Percentiles rank a stretch among this genome's conserved stretches.
These are phyloP conservation scores for Nannochloropsis oceanica DNA, from an alignment of 108 stramenopile genomes.

Conservation along the genomic window DNA sequence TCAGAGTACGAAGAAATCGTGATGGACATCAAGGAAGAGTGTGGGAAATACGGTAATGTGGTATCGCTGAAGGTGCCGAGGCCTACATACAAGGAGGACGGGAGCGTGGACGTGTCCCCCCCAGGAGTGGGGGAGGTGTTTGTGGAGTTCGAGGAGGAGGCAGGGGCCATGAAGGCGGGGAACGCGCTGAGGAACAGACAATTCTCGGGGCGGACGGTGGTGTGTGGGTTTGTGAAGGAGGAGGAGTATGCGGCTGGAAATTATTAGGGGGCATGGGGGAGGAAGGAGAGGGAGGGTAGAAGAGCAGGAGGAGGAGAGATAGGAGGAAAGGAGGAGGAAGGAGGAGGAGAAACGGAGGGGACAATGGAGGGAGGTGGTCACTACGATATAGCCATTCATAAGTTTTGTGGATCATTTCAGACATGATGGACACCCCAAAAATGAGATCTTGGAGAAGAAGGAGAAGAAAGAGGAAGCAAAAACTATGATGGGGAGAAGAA, in stretches of 20 bases:
- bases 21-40: conserved; percentile 72
- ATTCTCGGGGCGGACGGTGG: background rate
- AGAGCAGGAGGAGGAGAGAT: too few relatives aligned
- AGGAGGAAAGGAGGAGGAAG: too few relatives aligned
- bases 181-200: background rate
- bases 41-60: conserved; percentile 36
- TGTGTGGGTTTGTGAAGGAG: background rate
- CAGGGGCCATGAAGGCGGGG: background rate
- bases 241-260: background rate
- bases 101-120: background rate
- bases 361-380: too few relatives aligned
- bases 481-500: too few relatives aligned
- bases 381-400: too few relatives aligned
- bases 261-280: background rate
- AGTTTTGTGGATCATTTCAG: too few relatives aligned
- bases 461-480: too few relatives aligned
- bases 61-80: background rate
- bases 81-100: background rate
- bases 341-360: too few relatives aligned
- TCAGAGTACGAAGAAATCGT: conserved; percentile 57
- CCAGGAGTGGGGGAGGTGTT: background rate
- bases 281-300: background rate
- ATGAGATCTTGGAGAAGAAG: too few relatives aligned
- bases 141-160: background rate
- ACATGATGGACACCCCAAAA: too few relatives aligned